Base-by-base conservation (phyloP, 352 stramenopile species). In the Globisporangium viniferum region DNA sequence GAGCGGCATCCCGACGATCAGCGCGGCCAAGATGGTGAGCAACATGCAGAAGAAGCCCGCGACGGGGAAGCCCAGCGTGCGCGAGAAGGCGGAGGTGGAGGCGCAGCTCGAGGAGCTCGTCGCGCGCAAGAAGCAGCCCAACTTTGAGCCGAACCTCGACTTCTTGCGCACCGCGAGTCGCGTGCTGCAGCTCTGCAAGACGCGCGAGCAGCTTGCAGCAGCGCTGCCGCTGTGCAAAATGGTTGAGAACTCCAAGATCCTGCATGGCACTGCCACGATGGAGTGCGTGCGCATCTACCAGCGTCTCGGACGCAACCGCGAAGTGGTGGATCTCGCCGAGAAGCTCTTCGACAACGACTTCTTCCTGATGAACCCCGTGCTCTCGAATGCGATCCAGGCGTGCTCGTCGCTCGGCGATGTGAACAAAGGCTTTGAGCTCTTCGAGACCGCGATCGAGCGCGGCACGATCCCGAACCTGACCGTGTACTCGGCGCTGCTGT, bases 251-350 rank as follows among this genome's bases (percentile, higher is more conserved):
- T 68, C 77, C 41, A 53, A 64, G 2, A 51, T 66, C 7, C 51
- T 80, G n/a, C 80, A 89, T 55, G 75, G 73, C 29, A 80, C 75
- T 7, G 80, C 79, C 0, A 72, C 73, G 15, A 84, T 84, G 70
- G 82, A 92, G 62, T 82, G 75, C 62, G 74, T 93, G 57, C 76
- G 85, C 41, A 80, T 93, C 62, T 88, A 86, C 71, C 79, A 90
- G 59, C 76, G 74, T 10, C 75, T 84, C 20, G 83, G 82, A 0
- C 74, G 69, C 33, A 70, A 89, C 68, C 57, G 70, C 31, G 75
- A 89, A n/a, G 80, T 82, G 31, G 49, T 93, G 10, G 65, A 71
- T 9, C 65, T 92, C 8, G 79, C 74, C 0, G 74, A 83, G 57
- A 78, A 75, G 27, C 74, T 93, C 61, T 75, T 93, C 58, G 64